These are phyloP conservation scores for Zhuliangozyma blackwelliae DNA, from an alignment of 1,139 yeast species.

Conservation along the genomic window DNA sequence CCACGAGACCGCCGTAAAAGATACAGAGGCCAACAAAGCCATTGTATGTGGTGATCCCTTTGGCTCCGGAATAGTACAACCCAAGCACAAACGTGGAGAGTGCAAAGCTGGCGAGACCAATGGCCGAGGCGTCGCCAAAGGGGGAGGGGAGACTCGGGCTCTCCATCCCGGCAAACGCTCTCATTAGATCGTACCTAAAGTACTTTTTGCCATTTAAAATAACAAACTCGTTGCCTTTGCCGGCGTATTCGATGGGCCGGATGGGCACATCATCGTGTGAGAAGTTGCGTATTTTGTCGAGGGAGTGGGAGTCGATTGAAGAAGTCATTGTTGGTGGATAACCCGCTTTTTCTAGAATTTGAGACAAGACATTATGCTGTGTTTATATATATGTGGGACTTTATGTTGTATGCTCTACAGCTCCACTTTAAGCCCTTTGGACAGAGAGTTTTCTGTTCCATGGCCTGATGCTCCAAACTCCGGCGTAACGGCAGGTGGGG, in stretches of 20 bases:
- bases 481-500: too few species aligned
- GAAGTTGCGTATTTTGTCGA: too few species aligned
- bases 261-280: too few species aligned
- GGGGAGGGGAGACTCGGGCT: conserved; percentile 33
- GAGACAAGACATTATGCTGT: too few species aligned
- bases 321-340: too few species aligned
- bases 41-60: conserved; percentile 33
- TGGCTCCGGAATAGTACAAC: conserved; percentile 38
- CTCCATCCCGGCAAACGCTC: conserved; percentile 33
- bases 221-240: conserved; percentile 18
- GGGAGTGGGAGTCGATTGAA: too few species aligned
- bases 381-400: too few species aligned
- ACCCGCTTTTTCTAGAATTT: too few species aligned
- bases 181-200: conserved; percentile 20
- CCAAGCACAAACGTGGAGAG: conserved; percentile 47
- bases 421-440: too few species aligned
- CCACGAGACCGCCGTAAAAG: conserved; percentile 47
- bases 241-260: not conserved
- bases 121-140: conserved; percentile 58
- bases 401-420: too few species aligned
- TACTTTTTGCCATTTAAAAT: conserved; percentile 30
- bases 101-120: conserved; percentile 54
- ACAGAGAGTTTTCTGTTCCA: too few species aligned
- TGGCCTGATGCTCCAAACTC: too few species aligned
- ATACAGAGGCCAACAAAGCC: conserved; percentile 40